Conservation (phyloP, 116 monocot species). For the Trichopus zeylanicus region DNA sequence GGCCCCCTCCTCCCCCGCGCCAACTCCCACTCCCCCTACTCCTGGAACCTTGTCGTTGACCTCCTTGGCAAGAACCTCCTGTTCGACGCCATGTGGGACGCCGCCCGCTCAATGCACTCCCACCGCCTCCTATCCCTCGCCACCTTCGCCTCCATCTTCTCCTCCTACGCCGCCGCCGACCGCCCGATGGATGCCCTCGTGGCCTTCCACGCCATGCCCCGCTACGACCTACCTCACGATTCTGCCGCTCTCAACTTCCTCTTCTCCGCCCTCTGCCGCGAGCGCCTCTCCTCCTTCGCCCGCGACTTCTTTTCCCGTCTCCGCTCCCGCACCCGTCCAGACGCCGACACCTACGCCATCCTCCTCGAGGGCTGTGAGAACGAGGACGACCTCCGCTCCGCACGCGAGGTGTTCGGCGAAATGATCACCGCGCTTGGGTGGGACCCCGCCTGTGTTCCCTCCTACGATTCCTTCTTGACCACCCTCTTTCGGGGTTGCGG, state of each 20-base stretch:
- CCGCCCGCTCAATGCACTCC: slow-evolving; percentile 13
- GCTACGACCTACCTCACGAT: slow-evolving; percentile 29
- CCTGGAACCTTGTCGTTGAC: slow-evolving; percentile 75
- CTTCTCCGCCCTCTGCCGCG: slow-evolving; percentile 52
- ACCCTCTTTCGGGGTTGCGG: slow-evolving; percentile 9
- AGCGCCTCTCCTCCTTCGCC: slow-evolving; percentile 17
- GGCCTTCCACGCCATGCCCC: slow-evolving; percentile 30
- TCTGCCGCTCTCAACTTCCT: slow-evolving; percentile 61
- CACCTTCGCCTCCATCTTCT: slow-evolving; percentile 65
- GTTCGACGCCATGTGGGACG: slow-evolving; percentile 67
- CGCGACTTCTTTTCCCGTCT: slow-evolving; percentile 10
- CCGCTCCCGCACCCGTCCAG: slow-evolving; percentile 12
- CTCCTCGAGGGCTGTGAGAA: slow-evolving; percentile 67
- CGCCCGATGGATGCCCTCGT: slow-evolving; percentile 19
- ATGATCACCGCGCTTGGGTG: slow-evolving; percentile 47
- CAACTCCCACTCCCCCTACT: slow-evolving; percentile 40
- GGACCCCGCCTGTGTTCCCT: slow-evolving; percentile 34
- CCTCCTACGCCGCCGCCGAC: slow-evolving; percentile 25
- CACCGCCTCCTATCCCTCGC: slow-evolving; percentile 41
- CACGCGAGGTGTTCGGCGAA: slow-evolving; percentile 37
- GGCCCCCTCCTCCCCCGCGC: slow-evolving; percentile 11
- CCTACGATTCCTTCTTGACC: slow-evolving; percentile 58
- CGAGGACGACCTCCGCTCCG: slow-evolving; percentile 19
- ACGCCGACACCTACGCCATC: slow-evolving; percentile 57
- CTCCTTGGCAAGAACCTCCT: slow-evolving; percentile 62